phyloP scores from a whole-genome alignment of 345 rosid genomes.

The Theobroma cacao region DNA sequence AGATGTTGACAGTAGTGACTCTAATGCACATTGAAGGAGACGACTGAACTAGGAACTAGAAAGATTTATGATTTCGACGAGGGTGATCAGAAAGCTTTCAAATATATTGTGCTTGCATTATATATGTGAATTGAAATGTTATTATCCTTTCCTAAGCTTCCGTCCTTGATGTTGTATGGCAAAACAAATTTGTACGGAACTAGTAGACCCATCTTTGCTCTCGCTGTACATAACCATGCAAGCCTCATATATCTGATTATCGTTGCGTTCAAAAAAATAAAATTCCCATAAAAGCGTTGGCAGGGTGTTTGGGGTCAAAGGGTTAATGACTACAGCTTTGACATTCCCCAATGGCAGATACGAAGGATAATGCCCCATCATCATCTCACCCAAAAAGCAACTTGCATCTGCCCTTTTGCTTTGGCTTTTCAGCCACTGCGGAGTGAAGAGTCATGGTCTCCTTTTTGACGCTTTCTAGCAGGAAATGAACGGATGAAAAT shows the following conservation, averaged over 20 bases:
- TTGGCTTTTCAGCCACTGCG: not conserved
- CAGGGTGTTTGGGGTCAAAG: not conserved
- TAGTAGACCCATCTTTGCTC: not conserved
- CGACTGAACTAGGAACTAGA: slow-evolving; percentile 32
- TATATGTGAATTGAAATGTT: slow-evolving; percentile 12
- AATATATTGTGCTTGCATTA: not conserved
- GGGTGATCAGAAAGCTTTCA: slow-evolving; percentile 7
- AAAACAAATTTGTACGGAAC: slow-evolving; percentile 6
- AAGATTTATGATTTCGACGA: not conserved
- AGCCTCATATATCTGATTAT: no score
- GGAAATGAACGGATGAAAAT: not conserved
- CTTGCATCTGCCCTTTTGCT: not conserved
- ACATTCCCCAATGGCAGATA: slow-evolving; percentile 5
- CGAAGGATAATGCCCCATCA: not conserved
- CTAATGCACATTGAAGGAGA: slow-evolving; percentile 60
- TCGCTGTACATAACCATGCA: no score
- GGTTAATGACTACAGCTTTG: slow-evolving; percentile 9
- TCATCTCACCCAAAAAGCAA: not conserved
- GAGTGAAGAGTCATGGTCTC: not conserved
- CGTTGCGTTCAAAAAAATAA: no score
- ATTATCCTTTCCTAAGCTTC: not conserved
- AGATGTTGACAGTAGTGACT: slow-evolving; percentile 58
- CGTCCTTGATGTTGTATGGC: not conserved
- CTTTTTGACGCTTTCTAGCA: not conserved
- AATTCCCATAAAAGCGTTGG: not conserved